These are phyloP conservation scores for Trypanosoma congolense DNA, from an alignment of 208 protist species.

Conservation along the genomic window DNA sequence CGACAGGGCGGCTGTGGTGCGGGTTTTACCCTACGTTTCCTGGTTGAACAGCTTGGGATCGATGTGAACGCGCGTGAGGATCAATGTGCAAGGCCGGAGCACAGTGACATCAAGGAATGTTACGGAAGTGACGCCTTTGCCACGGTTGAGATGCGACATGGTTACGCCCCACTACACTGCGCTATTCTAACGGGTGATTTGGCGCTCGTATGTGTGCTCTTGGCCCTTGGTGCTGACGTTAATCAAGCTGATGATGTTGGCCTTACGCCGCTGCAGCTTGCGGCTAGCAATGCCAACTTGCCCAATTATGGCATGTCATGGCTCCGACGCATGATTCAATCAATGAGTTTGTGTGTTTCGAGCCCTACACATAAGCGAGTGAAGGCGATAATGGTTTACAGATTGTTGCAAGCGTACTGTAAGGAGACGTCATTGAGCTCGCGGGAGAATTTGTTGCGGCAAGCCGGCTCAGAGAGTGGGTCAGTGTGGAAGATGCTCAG, in stretches of 20 bases:
- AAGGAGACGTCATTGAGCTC: conserved; percentile 15
- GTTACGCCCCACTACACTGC: conserved; percentile 53
- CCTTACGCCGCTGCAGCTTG: conserved; percentile 26
- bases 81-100: background rate
- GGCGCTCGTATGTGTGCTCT: conserved; percentile 46
- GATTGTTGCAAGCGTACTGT: conserved; percentile 25
- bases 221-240: conserved; percentile 51
- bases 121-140: conserved; percentile 8
- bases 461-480: conserved; percentile 8
- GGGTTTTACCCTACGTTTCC: conserved; percentile 43
- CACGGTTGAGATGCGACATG: conserved; percentile 5
- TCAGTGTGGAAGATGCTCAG: conserved; percentile 22
- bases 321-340: background rate
- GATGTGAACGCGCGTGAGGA: conserved; percentile 54
- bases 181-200: conserved; percentile 49
- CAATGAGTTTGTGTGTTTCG: background rate
- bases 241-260: conserved; percentile 8
- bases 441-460: conserved; percentile 26
- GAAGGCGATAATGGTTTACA: conserved; percentile 17
- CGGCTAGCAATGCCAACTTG: background rate
- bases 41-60: conserved; percentile 57
- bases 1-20: conserved; percentile 23
- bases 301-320: background rate
- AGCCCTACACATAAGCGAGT: conserved; percentile 1
- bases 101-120: background rate